Conservation (phyloP, 2,329 filamentous ascomycete species). For the Fusarium sp. region DNA sequence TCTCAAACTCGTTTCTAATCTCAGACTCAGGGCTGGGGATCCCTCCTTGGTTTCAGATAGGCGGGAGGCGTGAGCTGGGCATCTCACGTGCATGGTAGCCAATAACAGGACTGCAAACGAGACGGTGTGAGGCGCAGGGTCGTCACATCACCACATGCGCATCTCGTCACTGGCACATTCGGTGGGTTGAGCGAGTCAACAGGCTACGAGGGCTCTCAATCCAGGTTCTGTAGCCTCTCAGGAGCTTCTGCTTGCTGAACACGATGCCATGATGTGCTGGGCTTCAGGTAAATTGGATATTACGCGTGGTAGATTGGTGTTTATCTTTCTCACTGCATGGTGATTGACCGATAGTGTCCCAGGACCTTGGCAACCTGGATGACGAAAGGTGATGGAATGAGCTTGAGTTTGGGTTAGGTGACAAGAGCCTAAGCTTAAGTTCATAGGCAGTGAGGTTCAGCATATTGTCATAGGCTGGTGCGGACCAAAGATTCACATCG, state of each 20-base stretch:
- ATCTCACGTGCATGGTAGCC: conserved; percentile 30
- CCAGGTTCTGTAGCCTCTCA: conserved; percentile 8
- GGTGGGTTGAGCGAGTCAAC: conserved; percentile 29
- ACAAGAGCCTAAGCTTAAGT: conserved; percentile 18
- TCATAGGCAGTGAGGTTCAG: background rate
- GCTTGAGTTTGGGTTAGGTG: conserved; percentile 5
- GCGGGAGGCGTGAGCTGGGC: conserved; percentile 28
- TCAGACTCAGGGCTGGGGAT: conserved; percentile 32
- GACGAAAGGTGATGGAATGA: conserved; percentile 9
- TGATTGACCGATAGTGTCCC: conserved; percentile 12
- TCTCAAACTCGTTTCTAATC: conserved; percentile 43
- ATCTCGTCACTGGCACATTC: conserved; percentile 42
- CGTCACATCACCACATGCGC: conserved; percentile 43
- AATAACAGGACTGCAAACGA: conserved; percentile 23
- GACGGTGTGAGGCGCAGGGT: conserved; percentile 43
- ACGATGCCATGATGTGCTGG: conserved; percentile 24
- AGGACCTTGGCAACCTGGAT: conserved; percentile 20
- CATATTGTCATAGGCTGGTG: conserved; percentile 2
- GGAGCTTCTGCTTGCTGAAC: background rate
- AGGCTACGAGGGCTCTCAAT: conserved; percentile 15
- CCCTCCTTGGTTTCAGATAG: conserved; percentile 40
- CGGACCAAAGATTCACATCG: background rate
- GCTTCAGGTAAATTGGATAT: conserved; percentile 1
- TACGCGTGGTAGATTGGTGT: conserved; percentile 22
- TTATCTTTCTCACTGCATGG: conserved; percentile 14